These are phyloP conservation scores for Rosa chinensis DNA, from an alignment of 306 rosid species.

Conservation along the genomic window DNA sequence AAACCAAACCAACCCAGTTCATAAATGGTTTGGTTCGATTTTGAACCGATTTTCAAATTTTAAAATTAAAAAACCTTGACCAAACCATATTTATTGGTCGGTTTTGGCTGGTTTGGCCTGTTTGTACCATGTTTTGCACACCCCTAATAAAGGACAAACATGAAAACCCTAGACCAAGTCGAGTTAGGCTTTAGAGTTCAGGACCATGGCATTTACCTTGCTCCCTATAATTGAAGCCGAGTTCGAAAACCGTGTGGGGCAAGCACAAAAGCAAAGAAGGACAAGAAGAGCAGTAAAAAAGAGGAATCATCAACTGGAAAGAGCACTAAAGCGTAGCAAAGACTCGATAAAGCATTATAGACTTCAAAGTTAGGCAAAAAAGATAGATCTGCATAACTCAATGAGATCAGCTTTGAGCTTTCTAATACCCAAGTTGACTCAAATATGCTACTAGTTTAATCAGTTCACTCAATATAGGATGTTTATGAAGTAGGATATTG, in stretches of 20 bases:
- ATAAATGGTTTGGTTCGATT: no score
- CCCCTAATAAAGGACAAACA: background rate
- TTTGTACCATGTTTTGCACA: no score
- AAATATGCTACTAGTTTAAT: background rate
- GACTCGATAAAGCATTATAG: slow-evolving; percentile 10
- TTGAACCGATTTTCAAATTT: no score
- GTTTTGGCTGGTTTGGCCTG: no score
- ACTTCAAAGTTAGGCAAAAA: slow-evolving; percentile 11
- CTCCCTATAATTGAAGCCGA: slow-evolving; percentile 17
- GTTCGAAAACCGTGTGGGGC: slow-evolving; percentile 19
- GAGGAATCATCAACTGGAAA: slow-evolving; percentile 13
- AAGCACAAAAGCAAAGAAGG: slow-evolving; percentile 14
- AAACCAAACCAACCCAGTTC: no score
- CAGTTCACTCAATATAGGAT: background rate
- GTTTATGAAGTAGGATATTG: background rate
- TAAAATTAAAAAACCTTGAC: no score
- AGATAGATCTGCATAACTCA: background rate
- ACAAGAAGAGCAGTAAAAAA: background rate
- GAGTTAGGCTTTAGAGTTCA: background rate
- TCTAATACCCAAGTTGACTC: background rate
- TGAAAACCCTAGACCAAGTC: background rate
- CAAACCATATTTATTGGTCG: no score
- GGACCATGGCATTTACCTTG: background rate
- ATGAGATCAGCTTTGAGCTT: slow-evolving; percentile 1
- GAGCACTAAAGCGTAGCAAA: slow-evolving; percentile 10